Evolutionary conservation across 768 basidiomycete genomes (phyloP), one percentile per base, ranked within the genome.

Genomic region (Cystobasidium tubakii): DNA sequence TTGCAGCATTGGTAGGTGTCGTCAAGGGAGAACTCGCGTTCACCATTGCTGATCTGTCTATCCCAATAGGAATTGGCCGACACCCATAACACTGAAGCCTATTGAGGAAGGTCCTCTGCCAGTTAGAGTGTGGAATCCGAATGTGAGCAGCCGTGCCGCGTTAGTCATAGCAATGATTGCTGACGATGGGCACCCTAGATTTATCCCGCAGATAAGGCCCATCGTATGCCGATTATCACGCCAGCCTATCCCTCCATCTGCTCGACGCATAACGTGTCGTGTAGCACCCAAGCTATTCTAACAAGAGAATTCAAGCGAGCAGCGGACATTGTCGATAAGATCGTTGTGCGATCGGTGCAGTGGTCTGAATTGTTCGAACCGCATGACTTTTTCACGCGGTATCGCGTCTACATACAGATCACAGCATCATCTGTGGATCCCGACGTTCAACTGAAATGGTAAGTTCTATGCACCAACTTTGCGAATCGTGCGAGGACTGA

Each of bases 161-260:
- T 71, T 15, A 7, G 0, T 7, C 44, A 9, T 0, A 13, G 31
- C 15, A 27, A 21, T 66, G 79, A 34, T 29, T 46, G 50, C 1
- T 13, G 25, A 67, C 27, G 1, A 10, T 34, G 17, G 9, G 13
- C 13, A 4, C 17, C 23, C 4, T 74, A 94, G 90, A 81, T 96
- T 69, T 97, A 95, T 81, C 92, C 92, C 3, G 87, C 87, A 74
- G 93, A 97, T 81, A 86, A 90, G 73, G 86, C 90, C n/a, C 96
- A 99, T 82, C 86, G 92, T 77, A 98, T 98, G 96, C 96, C 96
- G 15, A 97, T 99, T 79, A 98, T 99, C 78, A 99, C 96, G 1
- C 96, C 96, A 1, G 94, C 96, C 13, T 99, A 97, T 82, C 96
- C 96, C 57, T 89, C 95, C 6, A 99, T 99, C 95, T 98, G 95